Conservation (phyloP, 2,329 filamentous ascomycete species). For the Stagonosporopsis rhizophila region DNA sequence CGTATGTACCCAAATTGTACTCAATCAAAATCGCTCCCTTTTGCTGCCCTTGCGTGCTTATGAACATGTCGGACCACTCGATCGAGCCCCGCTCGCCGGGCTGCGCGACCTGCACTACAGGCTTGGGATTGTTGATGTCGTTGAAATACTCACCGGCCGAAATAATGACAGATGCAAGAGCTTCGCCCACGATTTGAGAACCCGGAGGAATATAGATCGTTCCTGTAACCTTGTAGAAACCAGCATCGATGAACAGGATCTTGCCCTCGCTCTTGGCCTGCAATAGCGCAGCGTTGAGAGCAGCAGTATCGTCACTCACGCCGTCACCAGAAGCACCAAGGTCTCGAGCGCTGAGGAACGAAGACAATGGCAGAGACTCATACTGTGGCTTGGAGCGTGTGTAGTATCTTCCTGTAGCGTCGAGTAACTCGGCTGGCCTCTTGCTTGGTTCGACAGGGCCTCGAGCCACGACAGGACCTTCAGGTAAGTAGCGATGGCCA, state of each 20-base stretch:
- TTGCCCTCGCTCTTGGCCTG: constrained; percentile 61
- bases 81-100: constrained; percentile 69
- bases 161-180: constrained; percentile 84
- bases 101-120: constrained; percentile 71
- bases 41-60: constrained; percentile 71
- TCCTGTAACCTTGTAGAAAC: constrained; percentile 62
- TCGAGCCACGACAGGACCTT: constrained; percentile 53
- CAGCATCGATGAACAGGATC: constrained; percentile 65
- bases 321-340: constrained; percentile 79
- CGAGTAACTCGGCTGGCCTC: constrained; percentile 52
- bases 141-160: constrained; percentile 65
- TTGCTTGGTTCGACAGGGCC: constrained; percentile 54
- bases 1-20: constrained; percentile 68
- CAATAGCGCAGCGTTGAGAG: constrained; percentile 77
- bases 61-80: constrained; percentile 75
- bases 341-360: constrained; percentile 63
- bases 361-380: constrained; percentile 59
- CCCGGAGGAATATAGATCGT: constrained; percentile 68
- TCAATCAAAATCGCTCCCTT: constrained; percentile 75
- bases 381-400: constrained; percentile 60
- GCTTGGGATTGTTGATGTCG: constrained; percentile 63
- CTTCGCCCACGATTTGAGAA: constrained; percentile 82
- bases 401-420: constrained; percentile 57
- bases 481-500: constrained; percentile 41
- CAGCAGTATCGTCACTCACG: constrained; percentile 79